These are phyloP conservation scores for Pyrenochaeta sp. DNA, from an alignment of 2,329 filamentous ascomycete genomes.

Conservation along the genomic window DNA sequence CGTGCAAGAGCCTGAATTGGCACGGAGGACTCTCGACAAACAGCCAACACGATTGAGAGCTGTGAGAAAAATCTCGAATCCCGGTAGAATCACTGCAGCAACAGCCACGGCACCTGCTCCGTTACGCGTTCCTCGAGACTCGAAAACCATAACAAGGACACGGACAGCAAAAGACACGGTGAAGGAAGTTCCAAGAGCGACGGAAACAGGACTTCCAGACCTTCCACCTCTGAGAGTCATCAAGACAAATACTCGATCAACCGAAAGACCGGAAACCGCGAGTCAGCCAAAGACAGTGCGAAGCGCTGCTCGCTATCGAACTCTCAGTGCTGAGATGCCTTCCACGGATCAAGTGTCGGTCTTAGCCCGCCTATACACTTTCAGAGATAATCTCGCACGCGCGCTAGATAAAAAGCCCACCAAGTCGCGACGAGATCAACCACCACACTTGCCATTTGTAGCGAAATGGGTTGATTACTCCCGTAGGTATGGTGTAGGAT, in stretches of 20 bases:
- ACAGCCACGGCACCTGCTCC: constrained; percentile 39
- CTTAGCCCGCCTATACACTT: constrained; percentile 51
- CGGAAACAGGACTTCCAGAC: constrained; percentile 32
- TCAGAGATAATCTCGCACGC: constrained; percentile 56
- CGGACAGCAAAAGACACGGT: constrained; percentile 32
- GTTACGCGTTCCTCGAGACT: constrained; percentile 37
- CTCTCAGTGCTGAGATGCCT: constrained; percentile 39
- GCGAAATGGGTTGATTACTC: constrained; percentile 89
- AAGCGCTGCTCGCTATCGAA: constrained; percentile 30
- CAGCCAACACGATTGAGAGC: constrained; percentile 45
- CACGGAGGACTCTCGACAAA: constrained; percentile 42
- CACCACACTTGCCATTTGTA: constrained; percentile 63
- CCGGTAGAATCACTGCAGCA: constrained; percentile 38
- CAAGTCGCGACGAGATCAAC: constrained; percentile 56
- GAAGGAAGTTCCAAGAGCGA: constrained; percentile 27
- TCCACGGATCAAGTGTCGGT: constrained; percentile 56
- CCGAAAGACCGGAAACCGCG: constrained; percentile 26
- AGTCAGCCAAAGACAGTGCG: constrained; percentile 25
- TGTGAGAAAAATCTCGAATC: constrained; percentile 46
- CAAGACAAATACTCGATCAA: constrained; percentile 25
- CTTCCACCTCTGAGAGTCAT: constrained; percentile 31
- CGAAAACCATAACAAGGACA: constrained; percentile 35
- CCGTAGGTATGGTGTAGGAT: constrained; percentile 84
- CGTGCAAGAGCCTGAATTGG: constrained; percentile 32
- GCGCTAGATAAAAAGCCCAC: constrained; percentile 51